A percentile compares a stretch with the other conserved stretches of the same genome.
Evolutionary conservation across 1,284 basidiomycete species (phyloP).

Genomic region (Moesziomyces sp.): DNA sequence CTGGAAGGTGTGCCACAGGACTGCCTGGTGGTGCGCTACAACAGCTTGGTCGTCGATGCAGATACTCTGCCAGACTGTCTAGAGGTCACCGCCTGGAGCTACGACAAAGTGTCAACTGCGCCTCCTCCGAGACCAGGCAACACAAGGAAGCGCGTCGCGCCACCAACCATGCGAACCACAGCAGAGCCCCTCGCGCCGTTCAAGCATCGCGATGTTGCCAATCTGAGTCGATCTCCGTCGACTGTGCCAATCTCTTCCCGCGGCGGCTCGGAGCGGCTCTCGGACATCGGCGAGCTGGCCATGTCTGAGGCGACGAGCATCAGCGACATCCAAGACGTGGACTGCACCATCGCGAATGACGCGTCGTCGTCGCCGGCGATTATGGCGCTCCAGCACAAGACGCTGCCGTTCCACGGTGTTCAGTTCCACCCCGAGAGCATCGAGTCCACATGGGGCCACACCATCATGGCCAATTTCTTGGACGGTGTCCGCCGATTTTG

Average conservation of each 20-base stretch:
- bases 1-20: constrained; percentile 73
- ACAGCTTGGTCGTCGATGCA: constrained; percentile 71
- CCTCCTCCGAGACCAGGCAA: constrained; percentile 34
- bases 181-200: constrained; percentile 11
- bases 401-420: constrained; percentile 82
- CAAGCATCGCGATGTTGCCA: constrained; percentile 32
- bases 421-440: constrained; percentile 87
- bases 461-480: constrained; percentile 61
- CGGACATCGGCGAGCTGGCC: constrained; percentile 20
- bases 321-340: constrained; percentile 11
- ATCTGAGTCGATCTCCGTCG: constrained; percentile 31
- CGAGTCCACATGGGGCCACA: constrained; percentile 48
- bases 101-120: constrained; percentile 34
- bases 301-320: constrained; percentile 29
- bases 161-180: background rate
- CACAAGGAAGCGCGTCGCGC: constrained; percentile 5
- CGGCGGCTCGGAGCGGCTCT: constrained; percentile 26
- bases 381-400: constrained; percentile 60
- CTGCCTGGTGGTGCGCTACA: constrained; percentile 85
- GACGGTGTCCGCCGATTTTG: constrained; percentile 43
- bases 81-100: constrained; percentile 69
- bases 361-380: constrained; percentile 30
- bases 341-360: background rate
- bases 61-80: constrained; percentile 69
- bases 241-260: constrained; percentile 28